These are phyloP conservation scores for Trichoderma atrobrunneum DNA, from an alignment of 2,329 filamentous ascomycete species.

Conservation along the genomic window DNA sequence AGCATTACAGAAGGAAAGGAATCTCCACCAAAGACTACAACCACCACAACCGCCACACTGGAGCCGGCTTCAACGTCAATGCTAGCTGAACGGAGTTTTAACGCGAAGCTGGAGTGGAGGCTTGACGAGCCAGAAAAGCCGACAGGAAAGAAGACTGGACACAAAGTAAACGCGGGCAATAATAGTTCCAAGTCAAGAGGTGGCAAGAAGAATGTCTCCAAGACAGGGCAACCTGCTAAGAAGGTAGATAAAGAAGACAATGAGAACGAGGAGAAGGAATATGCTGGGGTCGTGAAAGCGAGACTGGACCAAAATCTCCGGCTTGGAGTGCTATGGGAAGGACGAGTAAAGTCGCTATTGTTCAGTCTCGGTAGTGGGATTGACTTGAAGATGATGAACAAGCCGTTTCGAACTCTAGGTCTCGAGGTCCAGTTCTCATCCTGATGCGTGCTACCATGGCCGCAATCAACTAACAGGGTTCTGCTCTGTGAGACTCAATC, in stretches of 20 bases:
- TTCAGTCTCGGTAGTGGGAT: slow-evolving; percentile 88
- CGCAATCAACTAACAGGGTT: not conserved
- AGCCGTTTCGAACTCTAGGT: slow-evolving; percentile 73
- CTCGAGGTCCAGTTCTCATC: slow-evolving; percentile 82
- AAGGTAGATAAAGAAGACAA: slow-evolving; percentile 21
- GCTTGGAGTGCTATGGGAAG: slow-evolving; percentile 88
- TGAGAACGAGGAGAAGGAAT: slow-evolving; percentile 54
- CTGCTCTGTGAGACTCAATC: not conserved
- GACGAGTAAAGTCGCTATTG: slow-evolving; percentile 84
- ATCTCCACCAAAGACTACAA: not conserved
- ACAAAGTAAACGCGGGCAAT: not conserved
- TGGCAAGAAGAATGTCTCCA: slow-evolving; percentile 38
- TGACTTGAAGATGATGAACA: slow-evolving; percentile 71
- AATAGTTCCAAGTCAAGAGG: slow-evolving; percentile 53
- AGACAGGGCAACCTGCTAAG: slow-evolving; percentile 17
- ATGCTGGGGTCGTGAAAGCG: slow-evolving; percentile 85
- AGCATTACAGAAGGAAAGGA: not conserved
- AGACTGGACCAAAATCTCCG: slow-evolving; percentile 84
- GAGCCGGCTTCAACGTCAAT: not conserved
- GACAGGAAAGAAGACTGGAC: not conserved
- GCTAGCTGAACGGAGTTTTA: slow-evolving; percentile 42
- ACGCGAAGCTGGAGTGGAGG: slow-evolving; percentile 53
- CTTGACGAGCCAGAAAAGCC: slow-evolving; percentile 39
- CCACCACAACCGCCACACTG: no score
- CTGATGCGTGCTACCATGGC: slow-evolving; percentile 39